Evolutionary conservation across 768 basidiomycete species (phyloP).

Genomic region (Tremella mesenterica): DNA sequence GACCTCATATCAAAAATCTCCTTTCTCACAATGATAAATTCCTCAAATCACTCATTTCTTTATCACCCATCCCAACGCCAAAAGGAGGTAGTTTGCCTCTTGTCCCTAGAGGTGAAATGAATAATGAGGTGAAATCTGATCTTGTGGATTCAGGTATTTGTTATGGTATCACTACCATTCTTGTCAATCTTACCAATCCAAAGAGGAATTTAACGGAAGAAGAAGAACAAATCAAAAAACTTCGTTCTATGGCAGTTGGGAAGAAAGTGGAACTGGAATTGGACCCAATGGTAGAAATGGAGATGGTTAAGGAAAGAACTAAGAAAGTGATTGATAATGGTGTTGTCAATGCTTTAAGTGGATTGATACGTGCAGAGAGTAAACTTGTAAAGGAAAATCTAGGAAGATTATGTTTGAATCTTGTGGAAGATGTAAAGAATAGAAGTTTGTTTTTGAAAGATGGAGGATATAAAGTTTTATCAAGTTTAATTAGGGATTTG

Average conservation of each 20-base stretch:
- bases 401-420: slow-evolving; percentile 58
- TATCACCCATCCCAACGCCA: slow-evolving; percentile 16
- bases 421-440: slow-evolving; percentile 69
- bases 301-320: slow-evolving; percentile 57
- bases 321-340: slow-evolving; percentile 56
- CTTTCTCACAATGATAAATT: slow-evolving; percentile 54
- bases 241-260: slow-evolving; percentile 63
- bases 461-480: slow-evolving; percentile 62
- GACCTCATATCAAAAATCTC: slow-evolving; percentile 56
- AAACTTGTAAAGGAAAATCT: slow-evolving; percentile 54
- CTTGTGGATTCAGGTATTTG: slow-evolving; percentile 45
- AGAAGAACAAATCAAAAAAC: slow-evolving; percentile 69
- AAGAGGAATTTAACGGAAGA: slow-evolving; percentile 67
- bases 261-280: slow-evolving; percentile 27
- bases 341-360: slow-evolving; percentile 56
- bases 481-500: slow-evolving; percentile 27
- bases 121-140: slow-evolving; percentile 39
- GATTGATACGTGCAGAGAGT: slow-evolving; percentile 58
- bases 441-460: slow-evolving; percentile 66
- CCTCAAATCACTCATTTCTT: slow-evolving; percentile 41
- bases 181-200: slow-evolving; percentile 65
- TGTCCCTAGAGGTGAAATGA: slow-evolving; percentile 25
- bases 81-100: slow-evolving; percentile 28
- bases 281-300: slow-evolving; percentile 57
- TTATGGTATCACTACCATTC: slow-evolving; percentile 69